Evolutionary conservation across 768 basidiomycete species (phyloP).

Genomic region (Agaricus sinodeliciosus): DNA sequence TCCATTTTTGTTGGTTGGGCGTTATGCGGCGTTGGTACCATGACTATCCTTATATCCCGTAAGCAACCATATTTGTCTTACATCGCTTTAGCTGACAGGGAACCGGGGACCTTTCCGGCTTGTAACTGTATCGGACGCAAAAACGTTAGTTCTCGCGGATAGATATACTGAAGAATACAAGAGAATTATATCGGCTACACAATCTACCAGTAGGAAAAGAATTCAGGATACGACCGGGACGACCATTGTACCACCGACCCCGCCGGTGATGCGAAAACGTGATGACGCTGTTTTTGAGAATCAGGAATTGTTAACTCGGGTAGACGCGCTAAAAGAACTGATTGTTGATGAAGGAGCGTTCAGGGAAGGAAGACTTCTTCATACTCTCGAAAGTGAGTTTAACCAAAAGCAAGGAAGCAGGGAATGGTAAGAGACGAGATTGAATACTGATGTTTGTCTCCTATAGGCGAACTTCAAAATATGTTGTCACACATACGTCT

Average conservation of each 20-base stretch:
- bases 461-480: neutral
- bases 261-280: too few relatives aligned
- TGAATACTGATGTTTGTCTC: too few relatives aligned
- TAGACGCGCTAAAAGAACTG: neutral
- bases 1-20: slow-evolving; percentile 79
- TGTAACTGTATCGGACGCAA: neutral
- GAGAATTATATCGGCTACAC: slow-evolving; percentile 36
- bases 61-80: slow-evolving; percentile 12
- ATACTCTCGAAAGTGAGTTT: slow-evolving; percentile 4
- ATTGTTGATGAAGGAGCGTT: neutral
- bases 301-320: neutral
- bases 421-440: too few relatives aligned
- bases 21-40: slow-evolving; percentile 64
- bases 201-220: neutral
- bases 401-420: too few relatives aligned
- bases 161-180: slow-evolving; percentile 64
- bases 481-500: slow-evolving; percentile 4
- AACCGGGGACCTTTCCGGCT: too few relatives aligned
- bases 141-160: slow-evolving; percentile 50
- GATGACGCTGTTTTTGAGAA: neutral
- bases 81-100: too few relatives aligned
- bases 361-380: neutral
- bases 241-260: too few relatives aligned
- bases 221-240: too few relatives aligned
- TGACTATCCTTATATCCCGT: slow-evolving; percentile 75